Evolutionary conservation across 2,329 filamentous ascomycete species (phyloP), one percentile per base, ranked within the genome.

Genomic region (Alternaria postmessia): DNA sequence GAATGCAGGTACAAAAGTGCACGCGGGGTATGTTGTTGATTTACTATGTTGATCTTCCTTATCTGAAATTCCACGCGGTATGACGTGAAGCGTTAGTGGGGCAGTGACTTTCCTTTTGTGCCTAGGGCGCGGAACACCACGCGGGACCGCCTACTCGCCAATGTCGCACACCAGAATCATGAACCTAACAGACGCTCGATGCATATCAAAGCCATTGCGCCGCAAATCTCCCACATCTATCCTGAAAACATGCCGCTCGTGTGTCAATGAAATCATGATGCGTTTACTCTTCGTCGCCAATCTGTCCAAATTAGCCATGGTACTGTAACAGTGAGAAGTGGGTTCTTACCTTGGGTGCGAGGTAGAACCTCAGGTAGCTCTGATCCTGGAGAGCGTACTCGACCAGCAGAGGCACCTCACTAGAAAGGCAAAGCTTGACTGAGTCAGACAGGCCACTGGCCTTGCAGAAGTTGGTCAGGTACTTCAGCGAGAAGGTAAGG

Each of bases 391-490:
- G 82, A 56, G 83, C 85, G 81, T 98, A 99, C 84, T 99, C 95
- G 44, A 99, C 95, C 72, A 98, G 85, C 68, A 99, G 88, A 28
- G 95, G 95, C 52, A 99, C 94, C 82, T 99, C 95, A 81, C 93
- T 94, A 54, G 94, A 98, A 70, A 99, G 87, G 82, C 91, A 96
- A 72, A 99, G 89, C 83, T 91, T 95, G 81, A 99, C 96, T 68
- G 87, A 86, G 70, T 81, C 84, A 39, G 94, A 94, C 63, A 99
- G 85, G 54, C 88, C 89, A 65, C 93, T 91, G 34, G 96, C 96
- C 85, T 99, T 99, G 91, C 95, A 98, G 85, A 99, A 99, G 87
- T 98, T 98, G 86, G 96, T 92, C 3, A 99, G 90, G 83, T 99
- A 99, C 85, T 99, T 99, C 75, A 99, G 91, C 34, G 95, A 98